These are phyloP conservation scores for Zhuliangozyma blackwelliae DNA, from an alignment of 1,139 yeast genomes.

Conservation along the genomic window DNA sequence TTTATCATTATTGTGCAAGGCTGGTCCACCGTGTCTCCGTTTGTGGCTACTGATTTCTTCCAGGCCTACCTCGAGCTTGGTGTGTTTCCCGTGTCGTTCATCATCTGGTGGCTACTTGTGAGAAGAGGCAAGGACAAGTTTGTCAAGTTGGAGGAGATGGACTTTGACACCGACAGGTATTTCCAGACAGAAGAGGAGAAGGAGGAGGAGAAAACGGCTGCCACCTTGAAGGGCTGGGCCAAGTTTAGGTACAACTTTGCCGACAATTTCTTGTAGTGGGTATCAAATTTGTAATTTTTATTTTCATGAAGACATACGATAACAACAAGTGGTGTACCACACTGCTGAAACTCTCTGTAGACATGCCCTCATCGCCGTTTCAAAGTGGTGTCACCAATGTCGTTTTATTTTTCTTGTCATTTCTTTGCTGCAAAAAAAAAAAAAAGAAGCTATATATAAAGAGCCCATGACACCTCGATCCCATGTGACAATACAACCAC, in stretches of 20 bases:
- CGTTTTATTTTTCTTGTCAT: no score
- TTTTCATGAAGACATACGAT: neutral
- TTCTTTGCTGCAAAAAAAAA: no score
- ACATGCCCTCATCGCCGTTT: no score
- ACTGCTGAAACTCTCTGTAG: neutral
- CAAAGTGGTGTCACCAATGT: no score
- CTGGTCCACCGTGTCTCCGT: constrained; percentile 55
- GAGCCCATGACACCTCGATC: no score
- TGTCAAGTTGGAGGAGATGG: constrained; percentile 52
- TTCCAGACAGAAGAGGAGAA: constrained; percentile 47
- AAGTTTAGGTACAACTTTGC: constrained; percentile 32
- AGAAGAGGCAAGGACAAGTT: constrained; percentile 45
- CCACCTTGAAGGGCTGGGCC: constrained; percentile 43
- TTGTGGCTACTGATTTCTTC: constrained; percentile 29
- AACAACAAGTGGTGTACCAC: neutral
- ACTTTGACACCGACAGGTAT: constrained; percentile 58
- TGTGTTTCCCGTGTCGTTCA: constrained; percentile 33
- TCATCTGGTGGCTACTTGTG: constrained; percentile 46
- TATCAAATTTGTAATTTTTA: neutral
- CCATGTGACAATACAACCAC: no score
- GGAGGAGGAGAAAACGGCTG: constrained; percentile 33
- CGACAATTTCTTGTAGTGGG: constrained; percentile 21
- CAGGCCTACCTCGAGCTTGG: constrained; percentile 35
- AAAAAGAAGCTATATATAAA: no score
- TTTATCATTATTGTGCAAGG: constrained; percentile 40